Conservation (phyloP, 192 early-diverging fungal genomes). For the Coemansia sp. region DNA sequence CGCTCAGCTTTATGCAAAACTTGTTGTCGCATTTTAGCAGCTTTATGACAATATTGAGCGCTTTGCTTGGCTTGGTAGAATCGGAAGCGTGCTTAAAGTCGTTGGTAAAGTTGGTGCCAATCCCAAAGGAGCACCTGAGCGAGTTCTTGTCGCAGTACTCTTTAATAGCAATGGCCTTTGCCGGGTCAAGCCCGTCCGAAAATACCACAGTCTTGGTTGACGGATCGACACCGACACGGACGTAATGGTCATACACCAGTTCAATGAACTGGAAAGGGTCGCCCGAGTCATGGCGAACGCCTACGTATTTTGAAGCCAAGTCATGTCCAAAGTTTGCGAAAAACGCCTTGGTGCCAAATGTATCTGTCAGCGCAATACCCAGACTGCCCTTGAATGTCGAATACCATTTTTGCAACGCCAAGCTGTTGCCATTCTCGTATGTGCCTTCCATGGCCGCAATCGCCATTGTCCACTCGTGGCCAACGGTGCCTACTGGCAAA, state of each 20-base stretch:
- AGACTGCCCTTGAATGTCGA: constrained; percentile 54
- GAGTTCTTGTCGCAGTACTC: constrained; percentile 38
- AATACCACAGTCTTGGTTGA: constrained; percentile 64
- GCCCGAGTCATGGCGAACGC: constrained; percentile 74
- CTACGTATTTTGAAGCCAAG: constrained; percentile 52
- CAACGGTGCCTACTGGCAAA: constrained; percentile 50
- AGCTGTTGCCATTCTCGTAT: constrained; percentile 55
- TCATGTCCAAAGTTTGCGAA: constrained; percentile 57
- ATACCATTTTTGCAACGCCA: constrained; percentile 60
- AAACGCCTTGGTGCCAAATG: constrained; percentile 63
- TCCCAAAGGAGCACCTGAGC: constrained; percentile 61
- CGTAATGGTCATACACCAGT: constrained; percentile 57
- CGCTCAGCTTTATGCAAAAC: constrained; percentile 67
- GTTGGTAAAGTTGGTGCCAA: constrained; percentile 74
- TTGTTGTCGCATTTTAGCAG: constrained; percentile 55
- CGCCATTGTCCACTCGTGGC: constrained; percentile 78
- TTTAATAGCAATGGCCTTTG: constrained; percentile 52
- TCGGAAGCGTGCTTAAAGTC: constrained; percentile 53
- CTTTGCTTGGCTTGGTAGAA: constrained; percentile 28
- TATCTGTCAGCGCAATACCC: constrained; percentile 70
- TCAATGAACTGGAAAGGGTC: constrained; percentile 60
- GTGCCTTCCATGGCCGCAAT: constrained; percentile 63
- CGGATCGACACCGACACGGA: constrained; percentile 54
- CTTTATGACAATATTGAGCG: constrained; percentile 76
- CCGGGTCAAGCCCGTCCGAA: constrained; percentile 62